phyloP scores from a whole-genome alignment of 2,329 filamentous ascomycete genomes.

The Huntiella moniliformis region DNA sequence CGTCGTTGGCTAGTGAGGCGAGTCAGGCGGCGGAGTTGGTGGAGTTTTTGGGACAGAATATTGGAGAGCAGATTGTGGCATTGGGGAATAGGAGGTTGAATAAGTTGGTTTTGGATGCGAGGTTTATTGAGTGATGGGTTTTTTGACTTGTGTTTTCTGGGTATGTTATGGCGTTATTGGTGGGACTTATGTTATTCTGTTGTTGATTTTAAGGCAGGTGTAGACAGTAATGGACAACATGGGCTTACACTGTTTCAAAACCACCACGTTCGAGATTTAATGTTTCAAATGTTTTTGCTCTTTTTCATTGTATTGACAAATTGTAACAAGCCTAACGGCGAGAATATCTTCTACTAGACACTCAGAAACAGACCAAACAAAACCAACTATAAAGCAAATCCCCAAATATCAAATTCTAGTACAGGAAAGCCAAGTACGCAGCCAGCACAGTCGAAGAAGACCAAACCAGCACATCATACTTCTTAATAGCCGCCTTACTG shows the following conservation, averaged over 20 bases:
- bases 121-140: conserved; percentile 25
- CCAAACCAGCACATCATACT: conserved; percentile 30
- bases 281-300: conserved; percentile 3
- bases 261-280: too few species aligned
- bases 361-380: too few species aligned
- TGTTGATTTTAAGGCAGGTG: too few species aligned
- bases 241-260: too few species aligned
- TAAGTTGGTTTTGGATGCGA: conserved; percentile 34
- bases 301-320: not conserved
- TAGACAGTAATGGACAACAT: too few species aligned
- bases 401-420: conserved; percentile 19
- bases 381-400: not conserved
- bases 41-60: conserved; percentile 35
- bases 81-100: conserved; percentile 30
- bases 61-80: conserved; percentile 29
- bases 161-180: not conserved
- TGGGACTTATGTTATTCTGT: not conserved
- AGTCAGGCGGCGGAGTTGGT: conserved; percentile 27
- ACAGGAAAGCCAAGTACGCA: conserved; percentile 28
- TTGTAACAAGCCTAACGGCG: not conserved
- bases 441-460: conserved; percentile 24
- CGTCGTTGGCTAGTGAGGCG: conserved; percentile 9
- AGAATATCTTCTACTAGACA: not conserved
- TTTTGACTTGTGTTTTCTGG: not conserved
- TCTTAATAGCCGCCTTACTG: conserved; percentile 26